Evolutionary conservation across 805 yeast genomes (phyloP).

Genomic region (Candida corydali): DNA sequence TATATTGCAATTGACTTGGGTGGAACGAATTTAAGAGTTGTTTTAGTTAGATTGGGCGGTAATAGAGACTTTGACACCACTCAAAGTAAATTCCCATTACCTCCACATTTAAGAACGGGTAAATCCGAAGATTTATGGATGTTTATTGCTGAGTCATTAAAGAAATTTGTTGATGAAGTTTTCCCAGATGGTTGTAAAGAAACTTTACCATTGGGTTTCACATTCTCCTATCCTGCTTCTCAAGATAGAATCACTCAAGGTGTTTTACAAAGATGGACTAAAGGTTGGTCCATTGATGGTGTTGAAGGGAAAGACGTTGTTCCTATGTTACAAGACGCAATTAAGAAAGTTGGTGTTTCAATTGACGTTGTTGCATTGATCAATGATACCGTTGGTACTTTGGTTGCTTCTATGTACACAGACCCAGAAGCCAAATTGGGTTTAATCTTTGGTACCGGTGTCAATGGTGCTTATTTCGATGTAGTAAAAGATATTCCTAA

Average conservation of each 20-base stretch:
- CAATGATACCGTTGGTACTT: slow-evolving; percentile 96
- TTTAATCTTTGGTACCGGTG: slow-evolving; percentile 94
- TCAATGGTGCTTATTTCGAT: slow-evolving; percentile 95
- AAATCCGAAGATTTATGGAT: slow-evolving; percentile 71
- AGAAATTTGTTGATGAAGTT: slow-evolving; percentile 60
- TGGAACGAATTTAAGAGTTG: slow-evolving; percentile 94
- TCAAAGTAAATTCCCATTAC: slow-evolving; percentile 83
- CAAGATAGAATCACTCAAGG: slow-evolving; percentile 85
- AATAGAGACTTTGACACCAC: slow-evolving; percentile 78
- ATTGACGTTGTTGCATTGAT: slow-evolving; percentile 87
- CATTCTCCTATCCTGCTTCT: slow-evolving; percentile 87
- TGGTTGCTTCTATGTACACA: slow-evolving; percentile 91
- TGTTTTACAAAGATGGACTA: slow-evolving; percentile 91
- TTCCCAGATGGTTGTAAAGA: slow-evolving; percentile 65
- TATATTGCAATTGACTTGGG: slow-evolving; percentile 94
- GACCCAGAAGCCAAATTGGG: slow-evolving; percentile 92
- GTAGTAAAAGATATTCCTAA: slow-evolving; percentile 69
- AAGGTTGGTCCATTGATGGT: slow-evolving; percentile 89
- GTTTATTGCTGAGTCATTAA: slow-evolving; percentile 80
- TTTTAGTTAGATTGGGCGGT: slow-evolving; percentile 80
- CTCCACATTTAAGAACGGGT: slow-evolving; percentile 74
- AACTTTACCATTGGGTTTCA: slow-evolving; percentile 81
- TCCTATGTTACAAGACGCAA: slow-evolving; percentile 79
- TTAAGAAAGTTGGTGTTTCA: slow-evolving; percentile 62
- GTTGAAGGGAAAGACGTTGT: slow-evolving; percentile 95